Base-by-base conservation (phyloP, 2,329 filamentous ascomycete species). In the Calonectria henricotiae region DNA sequence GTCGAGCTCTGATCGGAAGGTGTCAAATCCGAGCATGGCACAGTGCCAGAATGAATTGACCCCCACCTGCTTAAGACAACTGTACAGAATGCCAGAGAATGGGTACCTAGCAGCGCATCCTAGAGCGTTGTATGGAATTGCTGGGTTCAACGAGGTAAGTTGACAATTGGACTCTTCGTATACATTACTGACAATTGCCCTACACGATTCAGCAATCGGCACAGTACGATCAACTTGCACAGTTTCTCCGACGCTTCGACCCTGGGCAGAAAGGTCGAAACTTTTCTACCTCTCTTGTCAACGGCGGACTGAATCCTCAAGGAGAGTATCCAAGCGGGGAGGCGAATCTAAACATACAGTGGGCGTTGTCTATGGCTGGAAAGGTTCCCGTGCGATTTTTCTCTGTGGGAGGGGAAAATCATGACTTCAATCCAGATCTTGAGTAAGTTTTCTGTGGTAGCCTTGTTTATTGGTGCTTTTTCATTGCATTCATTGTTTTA, bases 51-150 rank as follows among this genome's bases (percentile, higher is more conserved):
- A 75, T 1, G 73, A 75, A 25, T 79, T 85, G 62, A 86, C 85
- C 0, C 86, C 86, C 1, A 78, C 79, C 1, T 88, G 86, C 37
- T 69, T 88, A 5, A 81, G 82, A 44, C 80, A 83, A 7, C 75
- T 87, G 15, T 88, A 88, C 77, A 82, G 83, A 3, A 81, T 87
- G 30, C 79, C 79, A 30, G 35, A 47, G 17, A 69, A 79, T 9
- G 79, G 82, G 32, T 90, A 92, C 9, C 83, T 88, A 8, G 90
- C 80, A 25, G 88, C 90, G 12, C 89, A 85, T 76, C 89, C 85
- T 27, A 92, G 83, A 0, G 91, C 92, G 67, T 88, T 86, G 68
- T 89, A 91, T 62, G 92, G 91, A n/a, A 90, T 94, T 20, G 74
- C 75, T 23, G 86, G 85, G 5, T 88, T 86, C 70, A 74, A 82